Percentiles rank a stretch among this genome's conserved stretches.
These are phyloP conservation scores for Vitis amurensis DNA, from an alignment of 164 flowering plant species.

Conservation along the genomic window DNA sequence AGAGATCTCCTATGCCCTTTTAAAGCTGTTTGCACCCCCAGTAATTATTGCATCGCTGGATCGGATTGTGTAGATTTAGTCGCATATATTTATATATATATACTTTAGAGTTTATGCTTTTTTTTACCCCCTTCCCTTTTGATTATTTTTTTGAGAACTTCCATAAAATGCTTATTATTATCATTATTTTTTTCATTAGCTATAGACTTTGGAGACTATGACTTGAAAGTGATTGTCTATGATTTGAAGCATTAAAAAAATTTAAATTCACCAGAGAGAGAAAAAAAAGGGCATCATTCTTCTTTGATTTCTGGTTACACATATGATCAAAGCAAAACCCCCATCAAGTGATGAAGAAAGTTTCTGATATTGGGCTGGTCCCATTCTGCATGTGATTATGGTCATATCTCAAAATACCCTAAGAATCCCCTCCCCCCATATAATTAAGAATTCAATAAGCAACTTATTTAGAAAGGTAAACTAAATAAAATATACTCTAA, in stretches of 20 bases:
- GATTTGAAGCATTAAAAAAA: conserved; percentile 17
- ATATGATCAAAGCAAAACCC: no score
- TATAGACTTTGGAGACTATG: conserved; percentile 20
- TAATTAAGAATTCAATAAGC: background rate
- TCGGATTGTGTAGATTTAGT: conserved; percentile 51
- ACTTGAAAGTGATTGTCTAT: conserved; percentile 43
- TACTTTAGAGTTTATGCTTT: conserved; percentile 47
- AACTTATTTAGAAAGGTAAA: conserved; percentile 4
- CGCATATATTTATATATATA: conserved; percentile 16
- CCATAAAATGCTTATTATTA: conserved; percentile 4
- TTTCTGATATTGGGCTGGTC: background rate
- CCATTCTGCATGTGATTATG: background rate
- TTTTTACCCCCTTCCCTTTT: background rate
- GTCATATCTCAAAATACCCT: no score
- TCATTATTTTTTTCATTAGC: conserved; percentile 3
- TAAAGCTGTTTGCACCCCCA: conserved; percentile 26
- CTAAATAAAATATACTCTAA: background rate
- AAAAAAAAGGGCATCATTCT: background rate
- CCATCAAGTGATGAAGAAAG: background rate
- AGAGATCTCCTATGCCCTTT: conserved; percentile 31
- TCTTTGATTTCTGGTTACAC: no score
- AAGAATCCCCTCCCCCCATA: background rate
- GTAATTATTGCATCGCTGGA: conserved; percentile 68
- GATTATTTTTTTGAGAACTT: conserved; percentile 19
- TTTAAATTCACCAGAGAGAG: background rate